Evolutionary conservation across 306 rosid genomes (phyloP), one percentile per base, ranked within the genome.

Genomic region (Pachyrhizus erosus): DNA sequence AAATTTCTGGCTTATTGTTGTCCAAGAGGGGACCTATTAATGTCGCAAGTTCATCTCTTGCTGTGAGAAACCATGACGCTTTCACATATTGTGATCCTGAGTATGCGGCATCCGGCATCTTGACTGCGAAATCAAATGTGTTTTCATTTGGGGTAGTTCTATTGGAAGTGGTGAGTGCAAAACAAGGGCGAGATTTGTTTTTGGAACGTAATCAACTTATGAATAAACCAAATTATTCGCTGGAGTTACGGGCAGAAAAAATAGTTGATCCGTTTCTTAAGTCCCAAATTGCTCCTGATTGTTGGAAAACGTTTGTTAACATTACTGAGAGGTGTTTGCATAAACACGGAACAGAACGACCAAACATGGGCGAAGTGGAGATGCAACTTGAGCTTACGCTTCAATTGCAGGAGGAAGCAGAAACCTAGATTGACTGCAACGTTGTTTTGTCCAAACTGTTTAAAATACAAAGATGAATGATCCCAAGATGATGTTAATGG

Each of bases 301-400:
- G 46, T 65, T 65, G 71, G 71, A 65, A 65, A 65, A 34, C 13
- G 24, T 33, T 33, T 46, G 3, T 27, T 29, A 21, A 14, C 4
- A 62, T 62, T 1, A 33, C 45, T 33, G 26, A 64, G 70, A 33
- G 45, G 45, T 64, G 70, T 17, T 64, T 64, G 70, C 70, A 64
- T 64, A 64, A 64, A 33, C 70, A 64, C 3, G 70, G 70, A 33
- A 33, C 45, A 10, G 45, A 64, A 29, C 24, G 45, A 33, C 45
- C 24, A 8, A 17, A 64, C 24, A 64, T 64, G 70, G 70, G 45
- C 1, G 24, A 64, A 64, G 70, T 64, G 70, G 70, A 31, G 45
- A 13, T 33, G 24, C 21, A 64, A 17, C 70, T 64, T 33, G 46
- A 64, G 14, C 45, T 27, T 31, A 45, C 46, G 33, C 70, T 65